These are phyloP conservation scores for Telopea speciosissima DNA, from an alignment of 177 flowering plant genomes.

Conservation along the genomic window DNA sequence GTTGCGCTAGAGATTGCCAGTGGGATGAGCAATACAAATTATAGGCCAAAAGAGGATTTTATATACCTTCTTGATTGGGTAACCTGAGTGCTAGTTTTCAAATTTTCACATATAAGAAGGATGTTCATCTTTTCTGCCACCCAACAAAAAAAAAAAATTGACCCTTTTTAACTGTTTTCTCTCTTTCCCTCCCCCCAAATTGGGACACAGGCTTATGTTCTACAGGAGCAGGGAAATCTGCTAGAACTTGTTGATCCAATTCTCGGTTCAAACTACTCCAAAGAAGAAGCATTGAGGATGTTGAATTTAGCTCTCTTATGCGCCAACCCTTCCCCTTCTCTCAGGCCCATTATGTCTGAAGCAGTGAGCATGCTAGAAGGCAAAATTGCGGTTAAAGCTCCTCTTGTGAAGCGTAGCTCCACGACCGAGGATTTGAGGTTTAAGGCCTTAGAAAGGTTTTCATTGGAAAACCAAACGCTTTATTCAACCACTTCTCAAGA, in stretches of 20 bases:
- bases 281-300: conserved; percentile 61
- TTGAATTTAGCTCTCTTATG: conserved; percentile 60
- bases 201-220: conserved; percentile 55
- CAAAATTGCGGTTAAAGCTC: conserved; percentile 40
- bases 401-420: conserved; percentile 29
- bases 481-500: conserved; percentile 25
- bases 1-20: conserved; percentile 76
- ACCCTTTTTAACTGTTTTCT: neutral
- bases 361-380: conserved; percentile 79
- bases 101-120: too few relatives aligned
- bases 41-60: conserved; percentile 65
- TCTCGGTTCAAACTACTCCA: conserved; percentile 47
- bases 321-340: conserved; percentile 68
- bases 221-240: conserved; percentile 74
- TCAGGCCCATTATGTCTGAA: conserved; percentile 70
- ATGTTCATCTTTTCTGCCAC: too few relatives aligned
- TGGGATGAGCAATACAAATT: conserved; percentile 84
- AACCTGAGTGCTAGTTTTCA: conserved; percentile 7
- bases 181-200: neutral
- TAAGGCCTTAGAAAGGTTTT: conserved; percentile 47
- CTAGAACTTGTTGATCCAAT: conserved; percentile 67
- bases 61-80: conserved; percentile 92
- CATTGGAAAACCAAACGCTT: conserved; percentile 50
- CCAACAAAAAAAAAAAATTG: neutral
- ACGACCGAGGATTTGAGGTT: conserved; percentile 31